These are phyloP conservation scores for Aspergillus alliaceus DNA, from an alignment of 2,329 filamentous ascomycete species.

Conservation along the genomic window DNA sequence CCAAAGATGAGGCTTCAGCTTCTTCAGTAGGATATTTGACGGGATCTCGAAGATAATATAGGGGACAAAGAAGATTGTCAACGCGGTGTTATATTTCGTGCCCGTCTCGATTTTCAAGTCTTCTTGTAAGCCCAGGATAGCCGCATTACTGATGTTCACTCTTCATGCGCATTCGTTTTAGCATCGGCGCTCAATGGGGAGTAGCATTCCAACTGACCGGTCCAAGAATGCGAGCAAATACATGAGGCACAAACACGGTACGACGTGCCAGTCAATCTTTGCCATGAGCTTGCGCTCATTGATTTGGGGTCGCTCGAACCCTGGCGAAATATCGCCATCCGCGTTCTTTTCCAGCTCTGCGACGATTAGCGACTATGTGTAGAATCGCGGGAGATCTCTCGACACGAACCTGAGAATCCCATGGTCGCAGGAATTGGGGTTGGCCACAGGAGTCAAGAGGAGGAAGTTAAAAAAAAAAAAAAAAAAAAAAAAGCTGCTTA, in stretches of 20 bases:
- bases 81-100: slow-evolving; percentile 69
- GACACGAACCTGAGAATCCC: background rate
- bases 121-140: slow-evolving; percentile 62
- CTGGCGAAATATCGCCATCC: slow-evolving; percentile 10
- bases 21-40: slow-evolving; percentile 71
- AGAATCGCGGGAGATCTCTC: background rate
- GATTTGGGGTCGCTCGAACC: slow-evolving; percentile 28
- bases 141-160: slow-evolving; percentile 79
- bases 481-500: background rate
- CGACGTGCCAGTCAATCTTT: slow-evolving; percentile 69
- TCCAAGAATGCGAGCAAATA: slow-evolving; percentile 70
- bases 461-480: background rate
- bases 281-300: slow-evolving; percentile 64
- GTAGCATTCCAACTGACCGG: slow-evolving; percentile 32
- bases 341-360: background rate
- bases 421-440: background rate
- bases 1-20: slow-evolving; percentile 67
- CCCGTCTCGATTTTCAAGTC: slow-evolving; percentile 60
- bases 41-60: slow-evolving; percentile 68
- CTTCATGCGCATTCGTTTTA: slow-evolving; percentile 31
- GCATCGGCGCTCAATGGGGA: background rate
- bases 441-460: background rate
- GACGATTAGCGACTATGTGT: background rate
- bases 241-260: slow-evolving; percentile 72
- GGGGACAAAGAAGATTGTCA: slow-evolving; percentile 80